These are phyloP conservation scores for Iris pallida DNA, from an alignment of 116 monocot genomes.

Conservation along the genomic window DNA sequence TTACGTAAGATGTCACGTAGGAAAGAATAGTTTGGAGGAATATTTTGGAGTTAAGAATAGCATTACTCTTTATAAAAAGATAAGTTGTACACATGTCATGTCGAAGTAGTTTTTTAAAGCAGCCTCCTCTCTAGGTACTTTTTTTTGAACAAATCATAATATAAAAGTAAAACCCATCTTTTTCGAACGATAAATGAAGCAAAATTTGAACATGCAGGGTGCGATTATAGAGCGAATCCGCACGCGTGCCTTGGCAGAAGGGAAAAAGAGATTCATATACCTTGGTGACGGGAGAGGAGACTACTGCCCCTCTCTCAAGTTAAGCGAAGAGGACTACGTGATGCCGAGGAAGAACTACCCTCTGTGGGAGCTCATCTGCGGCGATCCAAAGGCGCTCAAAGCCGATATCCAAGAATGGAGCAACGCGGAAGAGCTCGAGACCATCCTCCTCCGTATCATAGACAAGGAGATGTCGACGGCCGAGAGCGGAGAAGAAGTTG, in stretches of 20 bases:
- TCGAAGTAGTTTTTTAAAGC: too few relatives aligned
- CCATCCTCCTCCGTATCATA: conserved; percentile 15
- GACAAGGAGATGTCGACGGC: conserved; percentile 4
- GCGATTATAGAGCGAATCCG: conserved; percentile 47
- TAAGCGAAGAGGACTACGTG: conserved; percentile 41
- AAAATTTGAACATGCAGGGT: conserved; percentile 24
- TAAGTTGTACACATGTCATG: too few relatives aligned
- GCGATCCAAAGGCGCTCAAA: conserved; percentile 20
- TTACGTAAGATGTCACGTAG: too few relatives aligned
- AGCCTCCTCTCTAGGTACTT: too few relatives aligned
- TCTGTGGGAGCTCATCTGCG: conserved; percentile 42
- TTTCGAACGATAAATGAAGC: too few relatives aligned
- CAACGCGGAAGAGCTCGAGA: conserved; percentile 26
- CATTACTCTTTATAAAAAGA: too few relatives aligned
- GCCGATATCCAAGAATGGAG: conserved; percentile 40
- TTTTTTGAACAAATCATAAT: too few relatives aligned
- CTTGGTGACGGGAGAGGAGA: conserved; percentile 70
- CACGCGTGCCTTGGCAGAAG: conserved; percentile 1
- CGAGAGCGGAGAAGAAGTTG: too few relatives aligned
- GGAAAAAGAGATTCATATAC: conserved; percentile 50
- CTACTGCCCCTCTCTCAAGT: conserved; percentile 54
- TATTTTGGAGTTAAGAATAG: too few relatives aligned
- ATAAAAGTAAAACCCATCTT: too few relatives aligned
- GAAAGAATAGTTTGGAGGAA: too few relatives aligned
- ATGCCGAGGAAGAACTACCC: conserved; percentile 65